A percentile compares a stretch with the other conserved stretches of the same genome.
These are phyloP conservation scores for Suhomyces maxii DNA, from an alignment of 1,139 yeast species.

Conservation along the genomic window DNA sequence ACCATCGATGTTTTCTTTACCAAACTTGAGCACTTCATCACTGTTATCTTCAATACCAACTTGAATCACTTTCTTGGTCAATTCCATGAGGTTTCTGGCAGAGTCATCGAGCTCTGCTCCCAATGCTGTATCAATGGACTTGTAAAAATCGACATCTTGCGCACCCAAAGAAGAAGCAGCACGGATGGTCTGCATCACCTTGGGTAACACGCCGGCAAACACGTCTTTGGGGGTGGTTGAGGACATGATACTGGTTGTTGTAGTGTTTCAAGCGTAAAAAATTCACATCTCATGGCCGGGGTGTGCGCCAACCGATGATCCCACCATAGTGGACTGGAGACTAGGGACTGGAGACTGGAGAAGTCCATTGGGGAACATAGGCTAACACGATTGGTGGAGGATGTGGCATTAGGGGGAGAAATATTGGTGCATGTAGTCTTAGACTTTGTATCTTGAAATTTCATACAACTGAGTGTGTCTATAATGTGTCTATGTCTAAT, in stretches of 20 bases:
- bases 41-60: conserved; percentile 32
- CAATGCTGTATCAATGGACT: conserved; percentile 60
- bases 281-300: conserved; percentile 1
- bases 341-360: too few species aligned
- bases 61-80: conserved; percentile 55
- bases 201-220: conserved; percentile 35
- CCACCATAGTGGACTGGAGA: too few species aligned
- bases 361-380: too few species aligned
- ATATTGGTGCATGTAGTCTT: too few species aligned
- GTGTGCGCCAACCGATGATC: background rate
- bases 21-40: conserved; percentile 30
- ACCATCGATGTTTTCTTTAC: conserved; percentile 35
- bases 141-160: conserved; percentile 76
- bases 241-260: background rate
- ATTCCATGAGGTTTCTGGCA: conserved; percentile 45
- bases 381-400: too few species aligned
- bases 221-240: conserved; percentile 9
- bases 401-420: too few species aligned
- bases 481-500: too few species aligned
- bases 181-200: conserved; percentile 58
- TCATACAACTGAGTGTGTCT: too few species aligned
- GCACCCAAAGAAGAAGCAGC: conserved; percentile 73
- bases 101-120: conserved; percentile 43
- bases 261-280: background rate
- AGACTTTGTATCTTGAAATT: too few species aligned